Evolutionary conservation across 176 grass and related monocot genomes (phyloP).

Genomic region (Olyra latifolia): DNA sequence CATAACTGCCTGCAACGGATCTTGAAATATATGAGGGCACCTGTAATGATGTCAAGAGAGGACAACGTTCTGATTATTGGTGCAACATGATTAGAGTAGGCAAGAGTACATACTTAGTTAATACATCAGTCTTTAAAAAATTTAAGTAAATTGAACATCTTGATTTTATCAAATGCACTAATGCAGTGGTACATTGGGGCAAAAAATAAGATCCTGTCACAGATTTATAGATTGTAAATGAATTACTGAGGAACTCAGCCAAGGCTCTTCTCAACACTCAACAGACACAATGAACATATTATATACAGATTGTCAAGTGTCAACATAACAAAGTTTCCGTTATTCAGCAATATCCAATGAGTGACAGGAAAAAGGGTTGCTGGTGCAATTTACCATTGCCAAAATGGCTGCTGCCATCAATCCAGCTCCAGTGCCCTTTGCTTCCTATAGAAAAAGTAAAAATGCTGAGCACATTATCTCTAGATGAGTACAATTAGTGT

Average conservation of each 20-base stretch:
- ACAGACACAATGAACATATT: slow-evolving; percentile 11
- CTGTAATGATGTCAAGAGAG: slow-evolving; percentile 40
- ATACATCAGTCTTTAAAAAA: slow-evolving; percentile 16
- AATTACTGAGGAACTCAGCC: not conserved
- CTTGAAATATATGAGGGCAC: slow-evolving; percentile 98
- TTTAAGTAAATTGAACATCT: slow-evolving; percentile 21
- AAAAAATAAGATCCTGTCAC: slow-evolving; percentile 5
- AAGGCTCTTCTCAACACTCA: not conserved
- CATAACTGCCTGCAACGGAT: slow-evolving; percentile 99
- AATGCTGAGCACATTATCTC: slow-evolving; percentile 6
- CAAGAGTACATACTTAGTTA: not conserved
- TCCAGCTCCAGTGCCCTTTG: slow-evolving; percentile 96
- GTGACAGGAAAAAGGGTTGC: not conserved
- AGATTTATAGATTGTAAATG: slow-evolving; percentile 22
- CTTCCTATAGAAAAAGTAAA: slow-evolving; percentile 60
- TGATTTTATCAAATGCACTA: slow-evolving; percentile 14
- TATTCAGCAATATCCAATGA: not conserved
- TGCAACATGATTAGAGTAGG: not conserved
- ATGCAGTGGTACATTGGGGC: not conserved
- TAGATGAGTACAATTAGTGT: slow-evolving; percentile 2
- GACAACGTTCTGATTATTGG: slow-evolving; percentile 18
- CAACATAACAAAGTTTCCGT: not conserved
- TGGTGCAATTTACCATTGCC: slow-evolving; percentile 64
- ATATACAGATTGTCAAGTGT: not conserved
- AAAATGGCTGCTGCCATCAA: slow-evolving; percentile 87